phyloP scores from a whole-genome alignment of 129 eudicot genomes.

The Flaveria trinervia region DNA sequence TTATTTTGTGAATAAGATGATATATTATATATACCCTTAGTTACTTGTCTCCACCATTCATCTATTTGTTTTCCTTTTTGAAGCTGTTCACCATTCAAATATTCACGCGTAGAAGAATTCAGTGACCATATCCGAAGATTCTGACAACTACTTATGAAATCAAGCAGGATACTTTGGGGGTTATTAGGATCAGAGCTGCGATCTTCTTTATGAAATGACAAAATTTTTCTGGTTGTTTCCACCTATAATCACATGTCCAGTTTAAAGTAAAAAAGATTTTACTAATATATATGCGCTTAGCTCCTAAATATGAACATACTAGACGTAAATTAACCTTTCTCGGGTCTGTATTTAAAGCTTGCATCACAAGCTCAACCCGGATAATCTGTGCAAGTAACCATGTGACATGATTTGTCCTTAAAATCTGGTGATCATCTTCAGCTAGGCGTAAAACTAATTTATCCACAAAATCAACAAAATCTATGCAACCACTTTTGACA shows the following conservation, averaged over 20 bases:
- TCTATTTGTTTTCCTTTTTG: constrained; percentile 99
- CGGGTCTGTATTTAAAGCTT: constrained; percentile 77
- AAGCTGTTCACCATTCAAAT: constrained; percentile 80
- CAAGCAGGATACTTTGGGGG: constrained; percentile 87
- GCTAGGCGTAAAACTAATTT: constrained; percentile 84
- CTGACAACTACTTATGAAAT: constrained; percentile 96
- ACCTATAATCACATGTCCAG: constrained; percentile 46
- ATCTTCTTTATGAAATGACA: constrained; percentile 91
- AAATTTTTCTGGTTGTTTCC: constrained; percentile 83
- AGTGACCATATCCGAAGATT: constrained; percentile 92
- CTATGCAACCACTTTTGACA: constrained; percentile 93
- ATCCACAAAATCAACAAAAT: constrained; percentile 96
- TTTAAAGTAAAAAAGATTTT: constrained; percentile 16
- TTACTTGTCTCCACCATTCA: constrained; percentile 96
- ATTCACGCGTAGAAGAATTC: constrained; percentile 77
- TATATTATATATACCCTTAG: constrained; percentile 58
- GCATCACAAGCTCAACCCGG: constrained; percentile 92
- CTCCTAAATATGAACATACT: constrained; percentile 1
- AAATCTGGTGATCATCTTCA: constrained; percentile 80
- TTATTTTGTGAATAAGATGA: background rate
- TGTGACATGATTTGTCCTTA: constrained; percentile 95
- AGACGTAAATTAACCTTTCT: constrained; percentile 66
- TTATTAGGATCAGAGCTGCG: constrained; percentile 86
- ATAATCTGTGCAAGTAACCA: constrained; percentile 96
- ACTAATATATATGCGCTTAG: constrained; percentile 8